These are phyloP conservation scores for Hyaloscypha bicolor DNA, from an alignment of 495 filamentous ascomycete genomes.

Conservation along the genomic window DNA sequence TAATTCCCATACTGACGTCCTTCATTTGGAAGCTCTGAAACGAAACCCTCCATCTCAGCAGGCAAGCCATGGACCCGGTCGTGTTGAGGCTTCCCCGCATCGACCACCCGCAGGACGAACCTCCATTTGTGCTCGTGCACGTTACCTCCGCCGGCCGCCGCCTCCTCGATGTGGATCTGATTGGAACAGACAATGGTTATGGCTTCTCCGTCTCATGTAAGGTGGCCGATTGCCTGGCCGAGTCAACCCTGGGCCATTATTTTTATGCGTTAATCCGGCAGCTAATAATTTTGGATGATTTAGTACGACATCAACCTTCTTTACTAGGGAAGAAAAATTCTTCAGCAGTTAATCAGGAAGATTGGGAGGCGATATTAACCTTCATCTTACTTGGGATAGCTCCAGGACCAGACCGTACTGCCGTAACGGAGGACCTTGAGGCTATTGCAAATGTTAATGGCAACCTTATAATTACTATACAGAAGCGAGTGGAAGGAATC, in stretches of 20 bases:
- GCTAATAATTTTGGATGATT: constrained; percentile 30
- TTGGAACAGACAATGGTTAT: constrained; percentile 67
- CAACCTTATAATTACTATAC: constrained; percentile 52
- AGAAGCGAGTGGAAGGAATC: constrained; percentile 59
- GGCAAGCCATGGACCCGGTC: constrained; percentile 1
- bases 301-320: constrained; percentile 52
- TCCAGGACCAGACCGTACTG: constrained; percentile 8
- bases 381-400: constrained; percentile 38
- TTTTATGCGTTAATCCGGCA: constrained; percentile 28
- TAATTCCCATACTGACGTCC: not conserved
- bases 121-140: constrained; percentile 60
- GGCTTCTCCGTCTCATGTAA: constrained; percentile 61
- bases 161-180: constrained; percentile 60
- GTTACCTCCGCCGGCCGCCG: constrained; percentile 45
- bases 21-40: constrained; percentile 1
- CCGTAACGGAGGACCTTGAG: constrained; percentile 37
- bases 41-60: not conserved
- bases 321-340: constrained; percentile 55
- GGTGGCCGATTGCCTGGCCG: constrained; percentile 30
- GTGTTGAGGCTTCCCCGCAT: constrained; percentile 47
- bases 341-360: constrained; percentile 51
- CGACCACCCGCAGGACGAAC: constrained; percentile 42
- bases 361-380: constrained; percentile 58
- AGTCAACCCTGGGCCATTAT: constrained; percentile 19
- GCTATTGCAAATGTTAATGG: constrained; percentile 36